These are phyloP conservation scores for Boletellus emodensis DNA, from an alignment of 768 basidiomycete genomes.

Conservation along the genomic window DNA sequence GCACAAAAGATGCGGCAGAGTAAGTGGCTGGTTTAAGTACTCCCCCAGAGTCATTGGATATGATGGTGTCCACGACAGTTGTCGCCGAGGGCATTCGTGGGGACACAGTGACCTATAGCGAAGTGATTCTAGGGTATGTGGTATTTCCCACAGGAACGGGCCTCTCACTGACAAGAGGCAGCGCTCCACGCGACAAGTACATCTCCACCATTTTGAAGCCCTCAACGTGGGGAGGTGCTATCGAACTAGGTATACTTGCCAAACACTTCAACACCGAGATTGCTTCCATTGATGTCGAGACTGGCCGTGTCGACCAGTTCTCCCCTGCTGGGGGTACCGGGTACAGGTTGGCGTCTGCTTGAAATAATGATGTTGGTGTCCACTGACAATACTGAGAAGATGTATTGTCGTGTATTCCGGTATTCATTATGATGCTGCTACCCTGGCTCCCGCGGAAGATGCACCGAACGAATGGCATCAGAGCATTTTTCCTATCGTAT, in stretches of 20 bases:
- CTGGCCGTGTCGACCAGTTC: conserved; percentile 84
- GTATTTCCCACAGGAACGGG: not conserved
- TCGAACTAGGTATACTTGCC: conserved; percentile 85
- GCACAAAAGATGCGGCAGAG: conserved; percentile 70
- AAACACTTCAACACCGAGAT: conserved; percentile 83
- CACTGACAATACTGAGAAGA: conserved; percentile 29
- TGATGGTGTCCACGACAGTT: conserved; percentile 43
- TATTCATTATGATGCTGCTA: conserved; percentile 93
- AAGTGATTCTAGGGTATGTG: conserved; percentile 80
- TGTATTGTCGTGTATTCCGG: conserved; percentile 90
- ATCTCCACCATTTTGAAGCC: conserved; percentile 77
- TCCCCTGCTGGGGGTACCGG: conserved; percentile 37
- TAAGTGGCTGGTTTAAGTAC: conserved; percentile 31
- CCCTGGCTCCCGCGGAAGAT: conserved; percentile 70
- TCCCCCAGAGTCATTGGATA: not conserved
- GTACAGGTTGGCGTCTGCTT: conserved; percentile 20
- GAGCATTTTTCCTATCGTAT: conserved; percentile 67
- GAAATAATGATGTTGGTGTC: not conserved
- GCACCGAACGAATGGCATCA: conserved; percentile 89
- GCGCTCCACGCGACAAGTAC: conserved; percentile 62
- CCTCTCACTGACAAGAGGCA: conserved; percentile 24
- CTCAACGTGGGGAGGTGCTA: conserved; percentile 91
- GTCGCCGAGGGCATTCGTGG: conserved; percentile 77
- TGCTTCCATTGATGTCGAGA: conserved; percentile 86
- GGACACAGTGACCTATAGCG: conserved; percentile 70